Evolutionary conservation across 768 basidiomycete species (phyloP).

Genomic region (Royoungia palumana): DNA sequence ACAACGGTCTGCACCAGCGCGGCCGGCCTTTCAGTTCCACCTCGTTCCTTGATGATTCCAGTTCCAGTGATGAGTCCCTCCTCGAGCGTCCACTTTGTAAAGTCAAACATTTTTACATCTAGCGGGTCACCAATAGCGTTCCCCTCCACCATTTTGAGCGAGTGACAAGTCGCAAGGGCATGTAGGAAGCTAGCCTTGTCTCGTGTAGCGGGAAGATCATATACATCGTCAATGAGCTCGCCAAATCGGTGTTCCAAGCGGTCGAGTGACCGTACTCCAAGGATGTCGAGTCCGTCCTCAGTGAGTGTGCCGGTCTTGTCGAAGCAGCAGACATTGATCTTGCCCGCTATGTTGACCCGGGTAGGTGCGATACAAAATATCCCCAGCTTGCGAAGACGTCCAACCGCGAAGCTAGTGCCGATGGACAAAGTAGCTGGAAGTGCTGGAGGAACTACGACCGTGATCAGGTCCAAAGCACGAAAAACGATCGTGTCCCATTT

Average conservation of each 20-base stretch:
- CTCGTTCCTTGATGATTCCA: conserved; percentile 63
- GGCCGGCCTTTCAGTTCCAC: conserved; percentile 65
- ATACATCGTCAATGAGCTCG: conserved; percentile 82
- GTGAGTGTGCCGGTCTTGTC: conserved; percentile 99
- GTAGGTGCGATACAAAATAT: conserved; percentile 98
- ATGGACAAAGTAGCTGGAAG: conserved; percentile 96
- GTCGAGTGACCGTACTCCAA: conserved; percentile 87
- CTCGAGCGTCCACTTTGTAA: conserved; percentile 94
- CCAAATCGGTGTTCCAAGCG: conserved; percentile 77
- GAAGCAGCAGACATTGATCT: conserved; percentile 96
- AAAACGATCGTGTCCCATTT: conserved; percentile 87
- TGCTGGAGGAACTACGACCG: conserved; percentile 96
- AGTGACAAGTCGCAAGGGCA: conserved; percentile 95
- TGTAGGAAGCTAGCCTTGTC: conserved; percentile 86
- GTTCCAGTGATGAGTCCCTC: conserved; percentile 78
- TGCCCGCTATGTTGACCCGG: conserved; percentile 91
- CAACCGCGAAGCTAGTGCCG: conserved; percentile 92
- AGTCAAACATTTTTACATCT: conserved; percentile 97
- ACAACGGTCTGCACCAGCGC: conserved; percentile 96
- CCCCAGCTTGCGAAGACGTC: conserved; percentile 77
- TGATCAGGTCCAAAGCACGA: conserved; percentile 92
- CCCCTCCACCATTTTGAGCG: conserved; percentile 84
- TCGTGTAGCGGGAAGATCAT: conserved; percentile 70
- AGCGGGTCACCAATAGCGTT: conserved; percentile 93
- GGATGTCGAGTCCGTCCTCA: conserved; percentile 95